Conservation (phyloP, 2,329 filamentous ascomycete species). For the Bipolaris victoriae region DNA sequence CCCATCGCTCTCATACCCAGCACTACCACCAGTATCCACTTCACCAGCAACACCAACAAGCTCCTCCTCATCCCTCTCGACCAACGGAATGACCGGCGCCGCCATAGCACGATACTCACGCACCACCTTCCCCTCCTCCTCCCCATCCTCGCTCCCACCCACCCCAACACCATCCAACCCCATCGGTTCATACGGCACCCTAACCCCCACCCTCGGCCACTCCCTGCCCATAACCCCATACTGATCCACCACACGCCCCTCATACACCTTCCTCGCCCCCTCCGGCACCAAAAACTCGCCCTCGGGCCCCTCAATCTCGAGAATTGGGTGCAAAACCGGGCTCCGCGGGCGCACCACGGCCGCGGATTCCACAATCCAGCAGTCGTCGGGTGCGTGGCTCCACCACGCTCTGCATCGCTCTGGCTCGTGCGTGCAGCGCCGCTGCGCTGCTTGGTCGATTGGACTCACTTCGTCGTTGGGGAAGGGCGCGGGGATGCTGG, state of each 20-base stretch:
- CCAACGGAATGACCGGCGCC: background rate
- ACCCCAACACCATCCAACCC: background rate
- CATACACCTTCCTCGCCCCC: background rate
- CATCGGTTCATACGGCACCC: conserved; percentile 14
- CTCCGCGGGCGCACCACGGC: background rate
- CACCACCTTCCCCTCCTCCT: background rate
- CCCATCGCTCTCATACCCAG: too few species aligned
- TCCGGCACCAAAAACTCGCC: background rate
- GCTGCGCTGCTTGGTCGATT: background rate
- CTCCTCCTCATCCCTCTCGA: background rate
- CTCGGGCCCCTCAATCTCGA: background rate
- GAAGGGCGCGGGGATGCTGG: background rate
- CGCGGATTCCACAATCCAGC: conserved; percentile 1
- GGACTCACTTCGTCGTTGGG: too few species aligned
- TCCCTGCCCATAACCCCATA: background rate
- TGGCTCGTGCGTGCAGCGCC: background rate
- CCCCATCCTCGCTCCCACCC: too few species aligned
- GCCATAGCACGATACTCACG: background rate
- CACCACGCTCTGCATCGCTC: conserved; percentile 12
- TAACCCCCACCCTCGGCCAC: conserved; percentile 14
- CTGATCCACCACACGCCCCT: conserved; percentile 9
- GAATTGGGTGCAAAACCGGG: background rate
- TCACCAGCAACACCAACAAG: background rate
- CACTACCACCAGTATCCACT: background rate
- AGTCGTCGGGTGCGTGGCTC: conserved; percentile 4